Percentiles rank a stretch among this genome's conserved stretches.
These are phyloP conservation scores for Fusarium pilosicola DNA, from an alignment of 2,329 filamentous ascomycete species.

Conservation along the genomic window DNA sequence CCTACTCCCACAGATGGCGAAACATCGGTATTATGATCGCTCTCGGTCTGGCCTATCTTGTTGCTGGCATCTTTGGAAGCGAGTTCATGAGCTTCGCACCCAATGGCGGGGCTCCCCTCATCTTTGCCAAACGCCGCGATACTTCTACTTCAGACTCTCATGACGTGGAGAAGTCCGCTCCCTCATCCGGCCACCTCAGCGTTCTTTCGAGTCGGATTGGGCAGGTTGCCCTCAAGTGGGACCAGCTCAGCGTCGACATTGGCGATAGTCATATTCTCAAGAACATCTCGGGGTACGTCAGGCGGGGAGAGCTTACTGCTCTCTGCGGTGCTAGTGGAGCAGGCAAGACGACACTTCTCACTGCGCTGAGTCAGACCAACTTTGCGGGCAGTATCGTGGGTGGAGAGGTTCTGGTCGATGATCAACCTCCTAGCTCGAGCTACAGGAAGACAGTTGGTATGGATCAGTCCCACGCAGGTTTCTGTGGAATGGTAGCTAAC, in stretches of 20 bases:
- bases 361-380: neutral
- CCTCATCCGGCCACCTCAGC: neutral
- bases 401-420: neutral
- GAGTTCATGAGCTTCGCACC: neutral
- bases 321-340: neutral
- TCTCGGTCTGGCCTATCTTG: neutral
- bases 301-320: neutral
- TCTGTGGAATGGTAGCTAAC: neutral
- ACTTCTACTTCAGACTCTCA: neutral
- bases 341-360: neutral
- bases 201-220: neutral
- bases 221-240: neutral
- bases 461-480: accelerated
- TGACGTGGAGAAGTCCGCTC: neutral
- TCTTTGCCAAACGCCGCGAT: neutral
- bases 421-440: neutral
- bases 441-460: neutral
- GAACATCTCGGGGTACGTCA: neutral
- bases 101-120: neutral
- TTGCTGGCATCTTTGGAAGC: neutral
- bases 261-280: neutral
- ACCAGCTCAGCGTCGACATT: neutral
- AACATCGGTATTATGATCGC: neutral
- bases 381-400: neutral
- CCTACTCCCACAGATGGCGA: neutral